phyloP scores from a whole-genome alignment of 352 stramenopile genomes.

The Nothophytophthora sp. region DNA sequence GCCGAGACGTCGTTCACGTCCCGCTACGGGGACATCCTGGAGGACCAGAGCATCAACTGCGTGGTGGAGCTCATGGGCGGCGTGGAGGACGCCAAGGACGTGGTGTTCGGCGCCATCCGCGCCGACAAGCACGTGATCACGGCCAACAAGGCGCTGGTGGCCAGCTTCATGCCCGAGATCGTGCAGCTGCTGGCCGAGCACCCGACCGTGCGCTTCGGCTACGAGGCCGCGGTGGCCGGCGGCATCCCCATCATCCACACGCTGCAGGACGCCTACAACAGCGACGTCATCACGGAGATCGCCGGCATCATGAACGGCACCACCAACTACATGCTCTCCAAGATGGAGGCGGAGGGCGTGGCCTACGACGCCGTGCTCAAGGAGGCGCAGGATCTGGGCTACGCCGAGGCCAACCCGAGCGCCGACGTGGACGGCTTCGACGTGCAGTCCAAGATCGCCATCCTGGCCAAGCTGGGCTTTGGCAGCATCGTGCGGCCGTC shows the following conservation, averaged over 20 bases:
- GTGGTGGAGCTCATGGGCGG: conserved; percentile 97
- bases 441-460: conserved; percentile 96
- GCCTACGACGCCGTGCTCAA: conserved; percentile 93
- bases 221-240: conserved; percentile 96
- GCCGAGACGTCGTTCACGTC: conserved; percentile 58
- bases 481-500: conserved; percentile 86
- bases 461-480: conserved; percentile 95
- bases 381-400: conserved; percentile 93
- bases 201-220: conserved; percentile 89
- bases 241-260: conserved; percentile 97
- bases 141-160: conserved; percentile 97
- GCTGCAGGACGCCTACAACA: conserved; percentile 92
- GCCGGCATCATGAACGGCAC: conserved; percentile 98
- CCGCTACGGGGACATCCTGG: conserved; percentile 85
- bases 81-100: conserved; percentile 92
- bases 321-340: conserved; percentile 98
- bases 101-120: conserved; percentile 91
- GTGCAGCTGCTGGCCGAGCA: conserved; percentile 77
- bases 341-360: conserved; percentile 94
- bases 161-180: conserved; percentile 93
- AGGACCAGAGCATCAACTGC: conserved; percentile 94
- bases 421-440: conserved; percentile 96
- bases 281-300: conserved; percentile 93
- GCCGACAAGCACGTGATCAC: conserved; percentile 96
- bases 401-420: conserved; percentile 94